phyloP scores from a whole-genome alignment of 73 alveolate genomes.

The Stentor coeruleus region DNA sequence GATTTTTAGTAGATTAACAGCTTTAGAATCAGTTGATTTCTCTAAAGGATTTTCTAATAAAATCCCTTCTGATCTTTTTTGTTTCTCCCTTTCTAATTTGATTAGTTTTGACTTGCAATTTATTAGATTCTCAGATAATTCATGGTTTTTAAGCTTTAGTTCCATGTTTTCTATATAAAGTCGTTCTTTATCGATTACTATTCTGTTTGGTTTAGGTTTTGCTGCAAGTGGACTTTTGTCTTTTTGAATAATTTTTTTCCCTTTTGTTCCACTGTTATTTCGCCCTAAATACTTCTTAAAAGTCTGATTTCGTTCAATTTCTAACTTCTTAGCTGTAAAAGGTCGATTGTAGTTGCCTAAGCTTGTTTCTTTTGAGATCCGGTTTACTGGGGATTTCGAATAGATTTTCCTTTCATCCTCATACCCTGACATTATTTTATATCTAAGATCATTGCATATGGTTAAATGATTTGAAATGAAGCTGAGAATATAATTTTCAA shows the following conservation, averaged over 20 bases:
- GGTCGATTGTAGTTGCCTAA: neutral
- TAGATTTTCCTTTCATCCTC: neutral
- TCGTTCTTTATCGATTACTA: neutral
- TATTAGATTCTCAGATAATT: neutral
- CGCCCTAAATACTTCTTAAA: neutral
- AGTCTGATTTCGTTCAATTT: neutral
- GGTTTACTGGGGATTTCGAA: neutral
- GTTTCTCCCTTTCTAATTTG: neutral
- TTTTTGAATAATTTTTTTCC: neutral
- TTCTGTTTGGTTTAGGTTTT: neutral
- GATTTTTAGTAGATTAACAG: constrained; percentile 34
- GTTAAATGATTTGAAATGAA: too few species aligned
- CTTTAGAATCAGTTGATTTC: constrained; percentile 32
- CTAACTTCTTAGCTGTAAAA: neutral
- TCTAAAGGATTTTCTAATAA: neutral
- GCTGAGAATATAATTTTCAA: too few species aligned
- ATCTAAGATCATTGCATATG: too few species aligned
- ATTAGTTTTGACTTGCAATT: neutral
- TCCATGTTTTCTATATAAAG: neutral
- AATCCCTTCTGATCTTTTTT: neutral
- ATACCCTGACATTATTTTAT: neutral
- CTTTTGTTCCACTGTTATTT: neutral
- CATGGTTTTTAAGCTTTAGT: neutral
- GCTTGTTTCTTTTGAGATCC: neutral
- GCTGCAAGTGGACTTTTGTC: neutral